Evolutionary conservation across 768 basidiomycete species (phyloP), one percentile per base, ranked within the genome.

Genomic region (Strobilomyces echinocephalus): DNA sequence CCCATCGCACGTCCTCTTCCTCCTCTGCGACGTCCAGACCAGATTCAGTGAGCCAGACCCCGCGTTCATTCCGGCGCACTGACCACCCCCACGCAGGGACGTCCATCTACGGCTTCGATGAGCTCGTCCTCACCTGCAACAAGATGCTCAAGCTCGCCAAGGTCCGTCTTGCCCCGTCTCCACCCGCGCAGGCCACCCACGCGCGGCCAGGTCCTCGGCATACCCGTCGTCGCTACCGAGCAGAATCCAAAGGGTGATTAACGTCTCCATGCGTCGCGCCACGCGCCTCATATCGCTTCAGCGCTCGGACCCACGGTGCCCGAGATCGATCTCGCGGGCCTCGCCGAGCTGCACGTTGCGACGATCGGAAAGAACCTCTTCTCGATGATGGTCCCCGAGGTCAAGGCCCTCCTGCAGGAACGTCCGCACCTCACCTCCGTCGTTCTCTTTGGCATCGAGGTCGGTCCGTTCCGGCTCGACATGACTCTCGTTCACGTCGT

Each of bases 391-490:
- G 85, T 83, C 0, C 79, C 85, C 7, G 81, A 89, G 33, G 79
- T 95, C 7, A 69, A 75, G 49, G 55, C 69, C 3, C 56, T 83
- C 8, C 73, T 95, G 49, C 63, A 67, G 20, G 60, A 75, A 6
- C 76, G 74, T 24, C 76, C 78, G 4, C 60, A 72, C 14, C 64
- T 87, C 53, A 75, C 76, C 38, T 82, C 80, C 8, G 73, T 93
- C 43, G 80, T 95, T 8, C 66, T 97, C 6, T 83, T 92, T 56
- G 95, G 95, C 15, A 93, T 95, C 47, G 94, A 95, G 79, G 92
- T 89, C 58, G 35, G 79, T 67, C 15, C 7, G n/a, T 39, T 15
- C 43, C 42, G 33, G 3, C 12, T 26, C 10, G 1, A 11, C 36
- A 5, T 46, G 12, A 34, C 10, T 34, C 41, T 21, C 46, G 16